These are phyloP conservation scores for Eucalyptus erythrocorys DNA, from an alignment of 345 rosid species.

Conservation along the genomic window DNA sequence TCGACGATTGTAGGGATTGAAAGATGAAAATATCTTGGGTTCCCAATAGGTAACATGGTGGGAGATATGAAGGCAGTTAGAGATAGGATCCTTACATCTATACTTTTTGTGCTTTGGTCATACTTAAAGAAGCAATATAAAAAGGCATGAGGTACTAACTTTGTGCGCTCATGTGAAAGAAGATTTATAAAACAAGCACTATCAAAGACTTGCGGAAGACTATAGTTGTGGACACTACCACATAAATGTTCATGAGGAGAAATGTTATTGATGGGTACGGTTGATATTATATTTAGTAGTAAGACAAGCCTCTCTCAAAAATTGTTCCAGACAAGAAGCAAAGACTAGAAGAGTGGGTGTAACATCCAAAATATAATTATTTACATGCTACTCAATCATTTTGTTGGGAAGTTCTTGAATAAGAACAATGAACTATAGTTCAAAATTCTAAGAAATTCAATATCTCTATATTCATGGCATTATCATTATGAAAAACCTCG, in stretches of 20 bases:
- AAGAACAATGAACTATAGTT: neutral
- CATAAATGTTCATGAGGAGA: neutral
- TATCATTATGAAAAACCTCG: neutral
- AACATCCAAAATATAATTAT: neutral
- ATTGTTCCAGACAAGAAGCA: neutral
- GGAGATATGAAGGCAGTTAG: neutral
- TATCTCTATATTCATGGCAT: neutral
- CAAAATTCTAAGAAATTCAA: neutral
- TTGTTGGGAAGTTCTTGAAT: neutral
- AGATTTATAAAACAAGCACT: neutral
- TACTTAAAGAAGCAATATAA: neutral
- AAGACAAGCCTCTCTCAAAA: neutral
- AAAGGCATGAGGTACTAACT: neutral
- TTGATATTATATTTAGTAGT: neutral
- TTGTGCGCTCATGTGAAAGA: neutral
- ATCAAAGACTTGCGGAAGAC: neutral
- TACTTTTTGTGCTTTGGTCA: neutral
- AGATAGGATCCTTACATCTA: neutral
- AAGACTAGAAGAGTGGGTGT: neutral
- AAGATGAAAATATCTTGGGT: neutral
- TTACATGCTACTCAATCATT: neutral
- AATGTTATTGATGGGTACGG: neutral
- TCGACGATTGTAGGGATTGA: neutral
- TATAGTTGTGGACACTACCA: neutral
- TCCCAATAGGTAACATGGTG: neutral